phyloP scores from a whole-genome alignment of 768 basidiomycete genomes.

The Flagelloscypha sp. region DNA sequence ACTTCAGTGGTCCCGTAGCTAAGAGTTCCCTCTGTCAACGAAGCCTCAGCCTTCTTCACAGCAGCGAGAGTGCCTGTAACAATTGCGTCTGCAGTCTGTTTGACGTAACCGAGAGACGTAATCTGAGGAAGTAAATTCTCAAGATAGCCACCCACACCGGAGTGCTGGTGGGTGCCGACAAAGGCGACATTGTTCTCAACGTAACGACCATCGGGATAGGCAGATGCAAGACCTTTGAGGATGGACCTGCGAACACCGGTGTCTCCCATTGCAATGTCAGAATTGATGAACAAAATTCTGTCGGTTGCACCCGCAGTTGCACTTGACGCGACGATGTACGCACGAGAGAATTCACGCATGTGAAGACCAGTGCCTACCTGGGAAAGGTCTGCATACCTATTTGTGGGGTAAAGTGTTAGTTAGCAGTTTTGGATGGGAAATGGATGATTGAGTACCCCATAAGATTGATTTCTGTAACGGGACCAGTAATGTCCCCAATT shows the following conservation, averaged over 20 bases:
- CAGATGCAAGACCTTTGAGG: conserved; percentile 43
- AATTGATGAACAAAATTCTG: conserved; percentile 67
- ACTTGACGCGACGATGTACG: conserved; percentile 65
- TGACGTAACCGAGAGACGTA: conserved; percentile 66
- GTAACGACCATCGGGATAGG: conserved; percentile 60
- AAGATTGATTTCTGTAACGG: too few species aligned
- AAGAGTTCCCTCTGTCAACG: conserved; percentile 50
- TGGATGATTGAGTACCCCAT: too few species aligned
- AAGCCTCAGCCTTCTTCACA: conserved; percentile 58
- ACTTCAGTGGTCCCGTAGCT: conserved; percentile 64
- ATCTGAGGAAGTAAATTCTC: conserved; percentile 74
- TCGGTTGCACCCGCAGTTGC: conserved; percentile 34
- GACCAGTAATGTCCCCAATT: too few species aligned
- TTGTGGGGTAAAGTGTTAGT: too few species aligned
- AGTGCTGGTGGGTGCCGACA: conserved; percentile 41
- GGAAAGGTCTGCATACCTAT: conserved; percentile 53
- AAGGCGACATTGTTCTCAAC: conserved; percentile 66
- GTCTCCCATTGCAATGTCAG: conserved; percentile 83
- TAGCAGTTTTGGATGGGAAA: too few species aligned
- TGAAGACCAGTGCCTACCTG: conserved; percentile 73
- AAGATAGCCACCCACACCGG: conserved; percentile 72
- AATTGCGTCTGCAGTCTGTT: conserved; percentile 64
- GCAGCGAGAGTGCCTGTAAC: conserved; percentile 61
- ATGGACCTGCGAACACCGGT: conserved; percentile 66
- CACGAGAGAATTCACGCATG: conserved; percentile 72